A percentile compares a stretch with the other conserved stretches of the same genome.
Evolutionary conservation across 129 eudicot species (phyloP).

Genomic region (Arctium minus): DNA sequence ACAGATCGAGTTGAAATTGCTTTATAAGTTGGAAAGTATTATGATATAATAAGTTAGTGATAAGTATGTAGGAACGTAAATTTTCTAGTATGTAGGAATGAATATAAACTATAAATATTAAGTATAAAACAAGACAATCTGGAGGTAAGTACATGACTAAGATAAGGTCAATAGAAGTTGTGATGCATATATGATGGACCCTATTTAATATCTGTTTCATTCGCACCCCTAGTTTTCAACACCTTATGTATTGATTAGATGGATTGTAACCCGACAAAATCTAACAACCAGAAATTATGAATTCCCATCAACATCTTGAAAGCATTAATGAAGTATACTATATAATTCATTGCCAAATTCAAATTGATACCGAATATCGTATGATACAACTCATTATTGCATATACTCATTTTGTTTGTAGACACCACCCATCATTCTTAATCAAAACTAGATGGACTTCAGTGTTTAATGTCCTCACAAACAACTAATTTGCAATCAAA

Average conservation of each 20-base stretch:
- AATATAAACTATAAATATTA: background rate
- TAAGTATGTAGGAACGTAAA: background rate
- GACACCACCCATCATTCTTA: constrained; percentile 10
- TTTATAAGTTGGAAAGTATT: background rate
- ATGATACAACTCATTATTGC: constrained; percentile 9
- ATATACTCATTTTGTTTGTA: constrained; percentile 1
- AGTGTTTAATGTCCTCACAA: constrained; percentile 24
- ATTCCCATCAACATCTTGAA: constrained; percentile 3
- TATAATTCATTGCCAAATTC: constrained; percentile 1
- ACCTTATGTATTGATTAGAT: background rate
- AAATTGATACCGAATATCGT: constrained; percentile 4
- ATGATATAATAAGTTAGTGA: background rate
- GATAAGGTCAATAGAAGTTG: background rate
- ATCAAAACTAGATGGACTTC: background rate
- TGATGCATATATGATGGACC: background rate
- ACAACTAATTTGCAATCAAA: background rate
- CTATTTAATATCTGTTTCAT: background rate
- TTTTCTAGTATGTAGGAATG: background rate
- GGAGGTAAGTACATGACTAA: background rate
- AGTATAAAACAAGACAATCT: background rate
- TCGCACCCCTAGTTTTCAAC: background rate
- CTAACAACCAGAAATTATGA: background rate
- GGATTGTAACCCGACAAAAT: background rate
- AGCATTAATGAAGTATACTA: constrained; percentile 10
- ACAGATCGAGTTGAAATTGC: background rate